A percentile compares a stretch with the other conserved stretches of the same genome.
These are phyloP conservation scores for Schwanniomyces polymorphus DNA, from an alignment of 805 yeast genomes.

Conservation along the genomic window DNA sequence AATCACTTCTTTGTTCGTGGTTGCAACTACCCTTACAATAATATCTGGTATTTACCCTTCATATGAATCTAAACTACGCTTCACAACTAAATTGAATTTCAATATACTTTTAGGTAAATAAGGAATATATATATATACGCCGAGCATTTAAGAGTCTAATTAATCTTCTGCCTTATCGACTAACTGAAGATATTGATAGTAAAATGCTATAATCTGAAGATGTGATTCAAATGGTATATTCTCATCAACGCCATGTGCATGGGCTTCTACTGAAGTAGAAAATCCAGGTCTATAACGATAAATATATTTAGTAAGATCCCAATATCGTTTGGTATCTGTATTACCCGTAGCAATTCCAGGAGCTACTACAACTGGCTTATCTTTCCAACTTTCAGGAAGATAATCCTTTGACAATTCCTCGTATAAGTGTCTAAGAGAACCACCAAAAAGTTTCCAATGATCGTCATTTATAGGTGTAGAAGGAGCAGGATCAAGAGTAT, in stretches of 20 bases:
- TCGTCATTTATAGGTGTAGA: constrained; percentile 43
- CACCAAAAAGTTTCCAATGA: constrained; percentile 38
- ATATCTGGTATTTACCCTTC: neutral
- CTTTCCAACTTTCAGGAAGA: constrained; percentile 6
- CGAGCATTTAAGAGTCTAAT: neutral
- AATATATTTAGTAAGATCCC: constrained; percentile 57
- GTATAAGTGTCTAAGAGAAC: constrained; percentile 37
- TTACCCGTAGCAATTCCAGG: constrained; percentile 63
- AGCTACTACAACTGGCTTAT: constrained; percentile 39
- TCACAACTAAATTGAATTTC: too few relatives aligned
- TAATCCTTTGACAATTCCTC: constrained; percentile 28
- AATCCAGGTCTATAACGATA: constrained; percentile 56
- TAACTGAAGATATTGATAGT: constrained; percentile 47
- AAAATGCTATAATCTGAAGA: constrained; percentile 53
- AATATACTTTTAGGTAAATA: too few relatives aligned
- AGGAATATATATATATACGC: too few relatives aligned
- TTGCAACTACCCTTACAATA: neutral
- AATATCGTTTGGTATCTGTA: constrained; percentile 64
- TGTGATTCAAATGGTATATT: constrained; percentile 51
- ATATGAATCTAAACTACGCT: neutral
- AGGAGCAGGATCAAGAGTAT: constrained; percentile 52
- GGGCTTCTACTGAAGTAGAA: constrained; percentile 27
- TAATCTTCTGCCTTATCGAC: constrained; percentile 22
- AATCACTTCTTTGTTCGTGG: neutral
- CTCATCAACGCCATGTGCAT: constrained; percentile 64